phyloP scores from a whole-genome alignment of 148 eudicot genomes.

The Cornus suecica region DNA sequence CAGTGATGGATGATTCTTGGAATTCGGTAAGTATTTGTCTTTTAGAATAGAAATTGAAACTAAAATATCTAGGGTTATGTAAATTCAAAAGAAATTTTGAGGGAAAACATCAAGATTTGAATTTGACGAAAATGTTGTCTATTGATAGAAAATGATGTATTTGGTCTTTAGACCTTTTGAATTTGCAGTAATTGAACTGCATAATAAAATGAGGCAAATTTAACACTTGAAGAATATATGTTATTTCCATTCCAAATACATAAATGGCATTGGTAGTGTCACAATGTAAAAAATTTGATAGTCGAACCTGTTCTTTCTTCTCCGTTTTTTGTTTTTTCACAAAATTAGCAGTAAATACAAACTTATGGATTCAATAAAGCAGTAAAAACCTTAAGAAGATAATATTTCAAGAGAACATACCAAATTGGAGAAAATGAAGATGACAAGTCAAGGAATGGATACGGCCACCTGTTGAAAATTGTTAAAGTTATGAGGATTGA shows the following conservation, averaged over 20 bases:
- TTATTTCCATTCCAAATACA: too few species aligned
- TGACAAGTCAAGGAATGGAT: conserved; percentile 94
- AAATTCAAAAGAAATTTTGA: neutral
- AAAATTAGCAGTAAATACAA: neutral
- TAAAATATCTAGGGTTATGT: neutral
- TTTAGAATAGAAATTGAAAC: neutral
- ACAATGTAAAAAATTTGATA: neutral
- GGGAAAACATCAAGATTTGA: neutral
- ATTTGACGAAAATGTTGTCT: neutral
- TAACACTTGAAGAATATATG: too few species aligned
- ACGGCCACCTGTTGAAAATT: conserved; percentile 79
- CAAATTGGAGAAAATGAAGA: conserved; percentile 77
- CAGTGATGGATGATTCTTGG: neutral
- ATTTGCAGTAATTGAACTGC: neutral
- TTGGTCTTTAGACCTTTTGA: neutral
- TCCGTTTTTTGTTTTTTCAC: too few species aligned
- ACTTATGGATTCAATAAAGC: neutral
- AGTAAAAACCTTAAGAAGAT: neutral
- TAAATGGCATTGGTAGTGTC: too few species aligned
- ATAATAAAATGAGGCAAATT: too few species aligned
- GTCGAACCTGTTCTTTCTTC: neutral
- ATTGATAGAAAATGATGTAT: neutral
- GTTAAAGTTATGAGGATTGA: neutral
- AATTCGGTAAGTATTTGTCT: neutral
- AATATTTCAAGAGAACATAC: conserved; percentile 34